phyloP scores from a whole-genome alignment of 306 rosid genomes.

The Amphicarpaea edgeworthii region DNA sequence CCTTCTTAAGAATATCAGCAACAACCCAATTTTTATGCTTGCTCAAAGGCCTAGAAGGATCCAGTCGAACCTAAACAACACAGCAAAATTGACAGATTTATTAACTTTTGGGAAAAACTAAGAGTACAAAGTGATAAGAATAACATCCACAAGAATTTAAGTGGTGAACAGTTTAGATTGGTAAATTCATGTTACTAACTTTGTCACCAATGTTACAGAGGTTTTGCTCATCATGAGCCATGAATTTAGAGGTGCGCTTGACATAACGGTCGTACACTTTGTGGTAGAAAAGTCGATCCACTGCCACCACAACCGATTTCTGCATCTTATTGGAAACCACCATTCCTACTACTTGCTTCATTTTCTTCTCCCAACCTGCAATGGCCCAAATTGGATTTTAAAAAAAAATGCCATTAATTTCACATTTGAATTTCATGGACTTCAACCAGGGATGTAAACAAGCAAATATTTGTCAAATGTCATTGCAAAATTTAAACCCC shows the following conservation, averaged over 20 bases:
- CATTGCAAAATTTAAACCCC: background rate
- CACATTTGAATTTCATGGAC: background rate
- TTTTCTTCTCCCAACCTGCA: slow-evolving; percentile 45
- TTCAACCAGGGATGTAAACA: background rate
- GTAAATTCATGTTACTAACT: slow-evolving; percentile 41
- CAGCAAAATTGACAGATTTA: background rate
- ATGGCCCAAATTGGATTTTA: background rate
- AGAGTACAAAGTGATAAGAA: background rate
- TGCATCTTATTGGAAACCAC: slow-evolving; percentile 92
- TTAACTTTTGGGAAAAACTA: background rate
- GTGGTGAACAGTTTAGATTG: background rate
- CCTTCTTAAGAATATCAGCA: slow-evolving; percentile 73
- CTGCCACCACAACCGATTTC: slow-evolving; percentile 86
- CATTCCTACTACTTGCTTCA: slow-evolving; percentile 82
- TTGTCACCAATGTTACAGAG: slow-evolving; percentile 75
- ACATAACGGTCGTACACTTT: slow-evolving; percentile 71
- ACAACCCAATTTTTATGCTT: slow-evolving; percentile 71
- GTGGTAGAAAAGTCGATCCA: slow-evolving; percentile 70
- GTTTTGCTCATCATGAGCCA: slow-evolving; percentile 77
- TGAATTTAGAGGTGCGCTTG: slow-evolving; percentile 83
- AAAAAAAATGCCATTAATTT: background rate
- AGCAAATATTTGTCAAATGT: slow-evolving; percentile 1
- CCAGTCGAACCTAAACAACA: slow-evolving; percentile 60
- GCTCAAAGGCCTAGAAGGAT: slow-evolving; percentile 75
- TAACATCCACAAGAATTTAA: background rate